A percentile compares a stretch with the other conserved stretches of the same genome.
phyloP scores from a whole-genome alignment of 73 alveolate species.

The Diophrys appendiculata region DNA sequence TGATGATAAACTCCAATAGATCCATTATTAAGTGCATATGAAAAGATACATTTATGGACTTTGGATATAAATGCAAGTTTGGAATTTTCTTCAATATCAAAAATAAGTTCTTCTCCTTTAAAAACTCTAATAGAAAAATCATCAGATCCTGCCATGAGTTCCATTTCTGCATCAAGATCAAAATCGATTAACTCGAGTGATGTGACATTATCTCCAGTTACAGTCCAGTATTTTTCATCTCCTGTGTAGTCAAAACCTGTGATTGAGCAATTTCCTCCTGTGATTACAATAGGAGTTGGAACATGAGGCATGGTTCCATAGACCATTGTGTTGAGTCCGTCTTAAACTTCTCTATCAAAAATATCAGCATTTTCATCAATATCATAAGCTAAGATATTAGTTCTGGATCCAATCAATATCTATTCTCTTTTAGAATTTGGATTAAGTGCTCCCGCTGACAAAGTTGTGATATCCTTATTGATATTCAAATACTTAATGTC shows the following conservation, averaged over 20 bases:
- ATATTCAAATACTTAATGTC: slow-evolving; percentile 68
- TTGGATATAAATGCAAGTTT: slow-evolving; percentile 68
- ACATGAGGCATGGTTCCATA: slow-evolving; percentile 74
- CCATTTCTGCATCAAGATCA: slow-evolving; percentile 77
- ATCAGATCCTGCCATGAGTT: slow-evolving; percentile 87
- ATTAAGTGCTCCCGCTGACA: slow-evolving; percentile 60
- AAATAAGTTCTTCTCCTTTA: slow-evolving; percentile 83
- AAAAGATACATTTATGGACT: slow-evolving; percentile 46
- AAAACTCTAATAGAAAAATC: slow-evolving; percentile 89
- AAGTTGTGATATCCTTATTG: slow-evolving; percentile 75
- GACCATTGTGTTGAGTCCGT: slow-evolving; percentile 86
- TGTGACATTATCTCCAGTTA: slow-evolving; percentile 91
- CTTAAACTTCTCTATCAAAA: slow-evolving; percentile 91
- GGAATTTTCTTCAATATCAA: slow-evolving; percentile 87
- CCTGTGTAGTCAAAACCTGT: slow-evolving; percentile 87
- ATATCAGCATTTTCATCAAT: slow-evolving; percentile 81
- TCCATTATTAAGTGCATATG: slow-evolving; percentile 81
- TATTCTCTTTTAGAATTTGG: slow-evolving; percentile 68
- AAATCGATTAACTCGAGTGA: slow-evolving; percentile 79
- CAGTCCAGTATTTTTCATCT: slow-evolving; percentile 95
- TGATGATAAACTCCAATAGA: slow-evolving; percentile 86
- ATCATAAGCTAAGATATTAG: slow-evolving; percentile 87
- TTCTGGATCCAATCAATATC: slow-evolving; percentile 88
- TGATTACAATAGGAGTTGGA: slow-evolving; percentile 80
- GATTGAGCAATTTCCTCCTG: slow-evolving; percentile 93